Base-by-base conservation (phyloP, 441 rosid genomes). In the Daphne laureola region DNA sequence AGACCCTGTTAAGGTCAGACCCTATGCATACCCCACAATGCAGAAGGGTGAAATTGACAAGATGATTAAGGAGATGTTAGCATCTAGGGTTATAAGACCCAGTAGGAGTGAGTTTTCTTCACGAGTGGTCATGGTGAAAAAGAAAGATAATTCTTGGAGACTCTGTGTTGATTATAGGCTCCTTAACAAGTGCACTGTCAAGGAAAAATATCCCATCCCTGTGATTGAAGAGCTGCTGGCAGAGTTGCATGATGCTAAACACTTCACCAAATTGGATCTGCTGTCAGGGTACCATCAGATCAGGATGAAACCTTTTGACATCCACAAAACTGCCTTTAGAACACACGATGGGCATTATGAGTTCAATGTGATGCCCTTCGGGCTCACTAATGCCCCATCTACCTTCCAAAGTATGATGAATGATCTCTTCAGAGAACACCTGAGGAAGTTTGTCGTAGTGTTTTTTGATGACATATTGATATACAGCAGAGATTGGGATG, bases 41-140 rank as follows among this genome's bases (percentile, higher is more conserved):
- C 26, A 45, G 14, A 46, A 57, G 14, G 17, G 17, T 16, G 45
- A 7, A 3, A 46, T 56, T 13, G 60, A 46, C 12, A 16, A 31
- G 0, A 44, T n/a, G 42, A 17, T 46, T 7, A 2, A 25, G 3
- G 55, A 63, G 5, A 48, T 63, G 61, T 16, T 48, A 4, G 42
- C 48, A 13, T 5, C 26, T 0, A 54, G 55, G 5, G 2, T 54
- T 3, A 63, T 54, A 2, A 6, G 12, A 8, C 51, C 17, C 0
- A 63, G 67, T 21, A 4, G 14, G 3, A 63, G 67, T 43, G 23
- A 53, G 1, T 63, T 31, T 8, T 46, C 54, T 0, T 46, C 54
- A 1, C 58, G 42, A 0, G 53, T 57, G 42, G 9, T 64, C 8
- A 13, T 64, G 4, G 58, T 64, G 2, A 44, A 58, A 26, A 64